Evolutionary conservation across 2,329 filamentous ascomycete species (phyloP).

Genomic region (Aspergillus sp.): DNA sequence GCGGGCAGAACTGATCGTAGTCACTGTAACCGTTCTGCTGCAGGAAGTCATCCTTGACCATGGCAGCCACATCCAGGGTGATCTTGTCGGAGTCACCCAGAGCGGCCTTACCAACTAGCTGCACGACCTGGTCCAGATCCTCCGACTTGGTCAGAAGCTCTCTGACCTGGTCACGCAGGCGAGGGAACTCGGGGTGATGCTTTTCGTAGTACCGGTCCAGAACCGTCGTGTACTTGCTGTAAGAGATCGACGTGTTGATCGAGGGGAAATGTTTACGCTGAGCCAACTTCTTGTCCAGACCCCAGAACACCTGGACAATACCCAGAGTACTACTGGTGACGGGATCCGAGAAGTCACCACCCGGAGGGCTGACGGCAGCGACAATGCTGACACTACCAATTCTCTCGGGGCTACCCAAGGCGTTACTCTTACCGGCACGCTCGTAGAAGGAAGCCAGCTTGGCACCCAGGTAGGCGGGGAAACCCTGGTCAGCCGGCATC

Average conservation of each 20-base stretch:
- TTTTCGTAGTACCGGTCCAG: conserved; percentile 95
- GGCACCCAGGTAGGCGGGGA: conserved; percentile 93
- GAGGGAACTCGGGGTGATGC: conserved; percentile 90
- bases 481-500: conserved; percentile 99
- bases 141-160: conserved; percentile 93
- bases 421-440: conserved; percentile 83
- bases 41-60: conserved; percentile 97
- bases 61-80: conserved; percentile 83
- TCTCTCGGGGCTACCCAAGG: conserved; percentile 85
- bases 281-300: conserved; percentile 98
- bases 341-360: conserved; percentile 98
- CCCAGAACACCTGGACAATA: conserved; percentile 99
- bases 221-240: conserved; percentile 91
- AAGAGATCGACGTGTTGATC: conserved; percentile 91
- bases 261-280: conserved; percentile 99
- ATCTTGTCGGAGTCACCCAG: conserved; percentile 98
- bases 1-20: conserved; percentile 97
- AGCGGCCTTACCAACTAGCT: conserved; percentile 96
- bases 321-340: conserved; percentile 90
- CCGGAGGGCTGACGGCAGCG: conserved; percentile 92
- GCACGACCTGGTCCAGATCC: conserved; percentile 96
- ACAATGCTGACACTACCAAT: conserved; percentile 95
- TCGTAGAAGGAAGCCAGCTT: conserved; percentile 99
- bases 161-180: conserved; percentile 88
- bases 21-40: conserved; percentile 99